A percentile compares a stretch with the other conserved stretches of the same genome.
phyloP scores from a whole-genome alignment of 805 yeast genomes.

The Yamadazyma ubonensis region DNA sequence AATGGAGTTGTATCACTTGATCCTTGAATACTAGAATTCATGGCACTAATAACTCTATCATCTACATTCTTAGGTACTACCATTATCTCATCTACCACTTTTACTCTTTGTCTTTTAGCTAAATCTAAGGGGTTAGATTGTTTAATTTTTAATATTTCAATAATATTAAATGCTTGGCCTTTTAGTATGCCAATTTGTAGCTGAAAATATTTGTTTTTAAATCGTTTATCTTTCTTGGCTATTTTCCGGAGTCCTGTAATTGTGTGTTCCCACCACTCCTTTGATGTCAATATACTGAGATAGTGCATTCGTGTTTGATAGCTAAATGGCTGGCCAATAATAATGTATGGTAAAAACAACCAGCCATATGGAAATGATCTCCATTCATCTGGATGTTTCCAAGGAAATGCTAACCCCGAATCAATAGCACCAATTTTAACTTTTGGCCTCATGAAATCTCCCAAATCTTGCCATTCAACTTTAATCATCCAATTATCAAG shows the following conservation, averaged over 20 bases:
- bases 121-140: conserved; percentile 68
- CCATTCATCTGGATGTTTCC: conserved; percentile 85
- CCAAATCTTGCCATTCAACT: conserved; percentile 41
- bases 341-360: conserved; percentile 61
- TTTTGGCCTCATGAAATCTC: conserved; percentile 27
- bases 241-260: conserved; percentile 45
- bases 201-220: conserved; percentile 63
- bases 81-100: conserved; percentile 62
- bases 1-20: conserved; percentile 2
- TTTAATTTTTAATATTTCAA: conserved; percentile 56
- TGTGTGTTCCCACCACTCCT: conserved; percentile 70
- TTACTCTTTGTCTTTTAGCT: conserved; percentile 54
- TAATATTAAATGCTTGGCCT: conserved; percentile 77
- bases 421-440: conserved; percentile 70
- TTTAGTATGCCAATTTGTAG: conserved; percentile 69
- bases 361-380: conserved; percentile 78
- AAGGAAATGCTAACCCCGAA: conserved; percentile 72
- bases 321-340: conserved; percentile 69
- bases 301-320: conserved; percentile 53
- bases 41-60: conserved; percentile 23
- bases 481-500: conserved; percentile 77
- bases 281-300: conserved; percentile 56
- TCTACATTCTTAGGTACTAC: conserved; percentile 44
- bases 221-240: conserved; percentile 58
- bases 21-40: conserved; percentile 5